Base-by-base conservation (phyloP, 805 yeast genomes). In the Yarrowia sp. region DNA sequence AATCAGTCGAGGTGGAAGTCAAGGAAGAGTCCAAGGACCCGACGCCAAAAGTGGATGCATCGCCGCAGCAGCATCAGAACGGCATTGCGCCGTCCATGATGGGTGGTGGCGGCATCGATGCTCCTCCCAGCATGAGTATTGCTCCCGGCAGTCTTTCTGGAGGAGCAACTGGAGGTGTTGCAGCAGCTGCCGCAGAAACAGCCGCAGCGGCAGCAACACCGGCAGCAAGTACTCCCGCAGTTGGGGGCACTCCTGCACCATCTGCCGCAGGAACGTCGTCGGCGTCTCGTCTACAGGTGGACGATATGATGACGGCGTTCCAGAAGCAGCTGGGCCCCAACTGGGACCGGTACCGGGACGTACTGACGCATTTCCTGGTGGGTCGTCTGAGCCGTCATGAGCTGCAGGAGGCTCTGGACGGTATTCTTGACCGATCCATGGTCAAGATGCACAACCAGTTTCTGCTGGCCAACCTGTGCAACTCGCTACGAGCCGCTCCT, bases 291-390 rank as follows among this genome's bases (percentile, higher is more conserved):
- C 76, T 87, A 18, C 89, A 87, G 58, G 80, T 88, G n/a, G 88
- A 86, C 65, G 71, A 75, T 0, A 79, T 92, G 66, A 90, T 92
- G 71, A 80, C 83, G 41, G 90, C 88, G 64, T 84, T 95, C 67
- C 92, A 90, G 68, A 81, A 81, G 63, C 80, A 82, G 66, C 75
- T 93, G 66, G 98, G 97, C 1, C 79, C 81, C 50, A 83, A 84
- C 55, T 93, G 99, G 99, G 93, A 88, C 67, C 83, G 82, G 66
- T 93, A 93, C 74, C 92, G 96, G 68, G 88, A 86, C 65, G 81
- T 90, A 5, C 81, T 95, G 28, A 86, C 93, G 60, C 78, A 83
- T 62, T 93, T 92, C 70, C 78, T 93, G 42, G 74, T 88, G 42
- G 97, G 97, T 5, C 88, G 86, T 73, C 78, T 92, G 17, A 88